These are phyloP conservation scores for Xenosphaeropsis pyriputrescens DNA, from an alignment of 2,329 filamentous ascomycete genomes.

Conservation along the genomic window DNA sequence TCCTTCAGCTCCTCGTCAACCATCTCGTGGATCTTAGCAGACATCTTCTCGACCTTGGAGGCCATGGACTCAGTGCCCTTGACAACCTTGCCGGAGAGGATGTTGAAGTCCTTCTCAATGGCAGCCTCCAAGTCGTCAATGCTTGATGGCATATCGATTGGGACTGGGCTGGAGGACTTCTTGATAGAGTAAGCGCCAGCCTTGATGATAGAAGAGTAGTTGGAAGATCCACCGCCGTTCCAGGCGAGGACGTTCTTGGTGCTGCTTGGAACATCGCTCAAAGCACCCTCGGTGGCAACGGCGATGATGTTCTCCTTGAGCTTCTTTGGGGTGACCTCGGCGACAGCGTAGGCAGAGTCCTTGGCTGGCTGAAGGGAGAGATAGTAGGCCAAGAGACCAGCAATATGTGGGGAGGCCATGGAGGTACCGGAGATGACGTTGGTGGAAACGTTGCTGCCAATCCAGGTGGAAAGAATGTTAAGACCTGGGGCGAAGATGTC, in stretches of 20 bases:
- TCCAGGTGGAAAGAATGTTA: conserved; percentile 97
- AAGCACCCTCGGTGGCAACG: conserved; percentile 64
- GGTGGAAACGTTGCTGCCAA: conserved; percentile 85
- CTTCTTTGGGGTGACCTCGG: conserved; percentile 80
- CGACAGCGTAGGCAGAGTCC: conserved; percentile 85
- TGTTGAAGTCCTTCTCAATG: conserved; percentile 39
- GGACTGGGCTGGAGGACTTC: conserved; percentile 25
- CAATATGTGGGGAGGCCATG: conserved; percentile 96
- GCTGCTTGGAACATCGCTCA: conserved; percentile 69
- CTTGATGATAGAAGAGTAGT: conserved; percentile 74
- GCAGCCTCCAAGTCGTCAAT: conserved; percentile 46
- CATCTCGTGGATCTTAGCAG: conserved; percentile 46
- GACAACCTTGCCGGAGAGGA: conserved; percentile 40
- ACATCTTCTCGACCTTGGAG: conserved; percentile 44
- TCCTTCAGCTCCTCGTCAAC: conserved; percentile 46
- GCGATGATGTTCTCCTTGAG: conserved; percentile 80
- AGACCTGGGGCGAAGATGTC: conserved; percentile 97
- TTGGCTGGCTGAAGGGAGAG: conserved; percentile 84
- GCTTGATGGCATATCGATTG: conserved; percentile 31
- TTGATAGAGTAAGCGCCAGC: conserved; percentile 55
- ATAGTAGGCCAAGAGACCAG: conserved; percentile 93
- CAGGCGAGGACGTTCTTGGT: conserved; percentile 94
- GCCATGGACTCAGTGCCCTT: conserved; percentile 36
- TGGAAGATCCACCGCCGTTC: conserved; percentile 92
- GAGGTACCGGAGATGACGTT: conserved; percentile 99